Conservation (phyloP, 257 asterid genomes). For the Prunella vulgaris region DNA sequence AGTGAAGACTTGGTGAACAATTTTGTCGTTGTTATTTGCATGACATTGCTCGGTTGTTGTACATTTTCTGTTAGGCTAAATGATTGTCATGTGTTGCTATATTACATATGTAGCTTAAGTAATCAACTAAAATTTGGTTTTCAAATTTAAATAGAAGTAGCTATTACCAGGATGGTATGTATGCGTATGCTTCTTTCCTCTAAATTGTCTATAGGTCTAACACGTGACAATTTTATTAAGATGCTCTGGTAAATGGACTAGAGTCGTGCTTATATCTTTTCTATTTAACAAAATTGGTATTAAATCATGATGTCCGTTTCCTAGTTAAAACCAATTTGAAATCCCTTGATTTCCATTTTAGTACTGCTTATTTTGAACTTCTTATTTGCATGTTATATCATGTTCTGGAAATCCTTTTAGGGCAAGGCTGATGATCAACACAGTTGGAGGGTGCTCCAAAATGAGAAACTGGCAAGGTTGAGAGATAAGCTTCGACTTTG, state of each 20-base stretch:
- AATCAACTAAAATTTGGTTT: background rate
- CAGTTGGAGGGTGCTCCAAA: constrained; percentile 75
- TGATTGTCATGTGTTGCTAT: background rate
- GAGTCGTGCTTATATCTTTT: background rate
- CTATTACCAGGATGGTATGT: background rate
- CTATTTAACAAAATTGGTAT: background rate
- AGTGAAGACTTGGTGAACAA: background rate
- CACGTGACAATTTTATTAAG: background rate
- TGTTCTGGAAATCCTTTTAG: constrained; percentile 30
- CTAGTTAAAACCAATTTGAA: constrained; percentile 9
- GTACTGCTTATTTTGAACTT: constrained; percentile 10
- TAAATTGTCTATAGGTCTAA: background rate
- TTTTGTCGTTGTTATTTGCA: background rate
- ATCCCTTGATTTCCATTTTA: background rate
- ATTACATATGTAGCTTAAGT: background rate
- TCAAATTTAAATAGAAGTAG: background rate
- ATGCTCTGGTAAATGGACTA: background rate
- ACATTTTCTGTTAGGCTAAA: background rate
- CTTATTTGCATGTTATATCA: background rate
- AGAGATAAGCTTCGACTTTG: constrained; percentile 67
- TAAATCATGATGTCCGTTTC: background rate
- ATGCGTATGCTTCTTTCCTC: background rate
- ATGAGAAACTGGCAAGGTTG: constrained; percentile 71
- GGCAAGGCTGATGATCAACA: constrained; percentile 97
- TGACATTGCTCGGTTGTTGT: background rate